A percentile compares a stretch with the other conserved stretches of the same genome.
Conservation (phyloP, 179 eudicot species). For the Pouteria campechiana region DNA sequence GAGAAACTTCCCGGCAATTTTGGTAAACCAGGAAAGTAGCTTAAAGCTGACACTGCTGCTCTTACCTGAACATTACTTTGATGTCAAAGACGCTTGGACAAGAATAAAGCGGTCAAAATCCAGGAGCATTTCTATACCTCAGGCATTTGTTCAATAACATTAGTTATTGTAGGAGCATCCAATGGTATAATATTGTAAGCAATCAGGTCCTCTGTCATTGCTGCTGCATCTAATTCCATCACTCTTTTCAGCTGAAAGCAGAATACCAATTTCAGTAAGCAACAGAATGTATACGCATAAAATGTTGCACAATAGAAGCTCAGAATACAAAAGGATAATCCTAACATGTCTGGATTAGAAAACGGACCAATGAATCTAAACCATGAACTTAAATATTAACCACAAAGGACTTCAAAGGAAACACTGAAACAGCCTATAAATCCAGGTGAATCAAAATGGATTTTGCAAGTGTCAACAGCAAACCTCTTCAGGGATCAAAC, state of each 20-base stretch:
- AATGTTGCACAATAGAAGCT: neutral
- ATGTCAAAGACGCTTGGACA: neutral
- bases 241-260: slow-evolving; percentile 75
- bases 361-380: neutral
- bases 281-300: neutral
- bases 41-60: slow-evolving; percentile 81
- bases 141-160: slow-evolving; percentile 58
- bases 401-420: neutral
- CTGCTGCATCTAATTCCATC: slow-evolving; percentile 94
- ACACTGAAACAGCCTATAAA: neutral
- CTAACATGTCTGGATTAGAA: too few species aligned
- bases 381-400: neutral
- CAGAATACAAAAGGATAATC: neutral
- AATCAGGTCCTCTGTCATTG: slow-evolving; percentile 92
- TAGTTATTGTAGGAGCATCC: slow-evolving; percentile 57
- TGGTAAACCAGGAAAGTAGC: slow-evolving; percentile 55
- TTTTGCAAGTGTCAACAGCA: slow-evolving; percentile 3
- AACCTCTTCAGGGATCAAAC: slow-evolving; percentile 92
- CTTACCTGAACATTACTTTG: slow-evolving; percentile 47
- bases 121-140: slow-evolving; percentile 42
- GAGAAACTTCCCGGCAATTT: slow-evolving; percentile 61
- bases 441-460: neutral
- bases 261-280: too few species aligned
- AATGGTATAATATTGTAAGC: slow-evolving; percentile 94
- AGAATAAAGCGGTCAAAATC: too few species aligned